These are phyloP conservation scores for Annulohypoxylon truncatum DNA, from an alignment of 2,329 filamentous ascomycete species.

Conservation along the genomic window DNA sequence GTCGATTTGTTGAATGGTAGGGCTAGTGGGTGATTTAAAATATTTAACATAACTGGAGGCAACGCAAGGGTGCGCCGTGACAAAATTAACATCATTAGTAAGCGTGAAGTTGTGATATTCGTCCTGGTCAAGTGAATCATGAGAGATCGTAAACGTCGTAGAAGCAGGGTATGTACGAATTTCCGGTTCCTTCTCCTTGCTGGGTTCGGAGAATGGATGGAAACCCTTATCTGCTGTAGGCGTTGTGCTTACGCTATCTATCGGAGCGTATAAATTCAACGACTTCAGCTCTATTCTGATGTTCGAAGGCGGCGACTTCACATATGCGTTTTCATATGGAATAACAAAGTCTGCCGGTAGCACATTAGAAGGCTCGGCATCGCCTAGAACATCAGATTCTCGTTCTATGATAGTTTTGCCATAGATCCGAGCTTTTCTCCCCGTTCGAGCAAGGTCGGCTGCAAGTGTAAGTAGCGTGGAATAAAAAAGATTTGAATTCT, in stretches of 20 bases:
- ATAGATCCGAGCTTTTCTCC: constrained; percentile 70
- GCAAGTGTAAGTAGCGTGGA: constrained; percentile 36
- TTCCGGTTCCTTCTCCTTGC: constrained; percentile 45
- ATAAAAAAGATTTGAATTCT: constrained; percentile 30
- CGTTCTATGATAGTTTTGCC: constrained; percentile 69
- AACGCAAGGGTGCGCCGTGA: constrained; percentile 74
- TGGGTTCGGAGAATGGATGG: constrained; percentile 54
- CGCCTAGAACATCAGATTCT: constrained; percentile 70
- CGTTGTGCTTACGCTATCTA: constrained; percentile 59
- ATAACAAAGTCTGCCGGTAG: constrained; percentile 72
- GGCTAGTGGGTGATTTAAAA: constrained; percentile 69
- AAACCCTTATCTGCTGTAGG: constrained; percentile 56
- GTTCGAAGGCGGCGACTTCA: constrained; percentile 58
- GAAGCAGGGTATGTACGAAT: constrained; percentile 56
- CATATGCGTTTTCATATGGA: constrained; percentile 67
- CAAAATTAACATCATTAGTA: constrained; percentile 70
- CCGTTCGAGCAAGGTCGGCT: constrained; percentile 63
- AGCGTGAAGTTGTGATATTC: constrained; percentile 59
- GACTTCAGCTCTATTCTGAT: constrained; percentile 62
- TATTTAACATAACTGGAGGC: constrained; percentile 68
- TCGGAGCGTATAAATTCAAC: constrained; percentile 60
- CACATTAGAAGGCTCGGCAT: constrained; percentile 64
- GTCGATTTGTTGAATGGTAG: constrained; percentile 68
- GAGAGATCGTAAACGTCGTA: constrained; percentile 55
- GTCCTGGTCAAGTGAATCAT: constrained; percentile 55